Evolutionary conservation across 2,329 filamentous ascomycete species (phyloP).

Genomic region (Hirsutella thompsonii): DNA sequence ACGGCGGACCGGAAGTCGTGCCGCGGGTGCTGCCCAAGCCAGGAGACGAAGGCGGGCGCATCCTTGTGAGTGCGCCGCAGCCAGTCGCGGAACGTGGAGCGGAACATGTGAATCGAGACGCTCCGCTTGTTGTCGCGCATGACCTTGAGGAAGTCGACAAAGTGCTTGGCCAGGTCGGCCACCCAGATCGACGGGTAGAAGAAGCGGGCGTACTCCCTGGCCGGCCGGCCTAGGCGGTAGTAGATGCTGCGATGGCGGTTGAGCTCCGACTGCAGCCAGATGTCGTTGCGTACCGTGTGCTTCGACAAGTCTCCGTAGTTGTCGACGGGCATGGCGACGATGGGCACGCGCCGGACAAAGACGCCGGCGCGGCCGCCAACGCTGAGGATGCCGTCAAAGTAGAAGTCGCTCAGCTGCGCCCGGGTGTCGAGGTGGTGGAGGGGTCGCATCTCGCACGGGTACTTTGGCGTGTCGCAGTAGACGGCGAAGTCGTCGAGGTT

Average conservation of each 20-base stretch:
- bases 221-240: conserved; percentile 47
- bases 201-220: conserved; percentile 48
- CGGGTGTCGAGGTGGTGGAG: conserved; percentile 37
- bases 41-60: conserved; percentile 31
- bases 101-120: conserved; percentile 45
- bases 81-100: conserved; percentile 44
- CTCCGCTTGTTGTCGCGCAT: conserved; percentile 14
- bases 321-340: conserved; percentile 49
- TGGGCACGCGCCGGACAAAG: conserved; percentile 43
- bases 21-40: conserved; percentile 35
- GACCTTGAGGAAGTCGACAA: conserved; percentile 49
- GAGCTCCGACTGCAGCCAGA: conserved; percentile 50
- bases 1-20: conserved; percentile 52
- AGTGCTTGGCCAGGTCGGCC: conserved; percentile 56
- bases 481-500: conserved; percentile 44
- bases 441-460: conserved; percentile 37
- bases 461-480: conserved; percentile 28
- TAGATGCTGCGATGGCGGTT: conserved; percentile 37
- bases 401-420: conserved; percentile 22
- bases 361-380: conserved; percentile 25
- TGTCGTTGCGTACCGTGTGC: conserved; percentile 33
- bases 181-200: conserved; percentile 57
- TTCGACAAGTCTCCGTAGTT: conserved; percentile 41
- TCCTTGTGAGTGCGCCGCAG: conserved; percentile 29
- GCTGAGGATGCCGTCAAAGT: conserved; percentile 48